These are phyloP conservation scores for Candolleomyces efflorescens DNA, from an alignment of 768 basidiomycete genomes.

Conservation along the genomic window DNA sequence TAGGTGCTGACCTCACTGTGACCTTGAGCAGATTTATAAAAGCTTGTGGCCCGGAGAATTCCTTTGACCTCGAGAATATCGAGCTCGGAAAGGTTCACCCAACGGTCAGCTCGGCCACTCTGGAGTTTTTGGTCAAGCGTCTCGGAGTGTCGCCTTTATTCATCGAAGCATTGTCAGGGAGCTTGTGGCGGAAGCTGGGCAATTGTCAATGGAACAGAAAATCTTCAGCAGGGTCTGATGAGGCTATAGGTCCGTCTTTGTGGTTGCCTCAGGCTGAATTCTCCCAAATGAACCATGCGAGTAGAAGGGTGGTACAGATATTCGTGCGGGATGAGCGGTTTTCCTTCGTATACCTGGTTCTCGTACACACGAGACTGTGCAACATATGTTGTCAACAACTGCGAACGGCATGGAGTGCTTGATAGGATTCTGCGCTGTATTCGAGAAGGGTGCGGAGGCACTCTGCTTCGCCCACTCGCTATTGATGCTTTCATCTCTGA, in stretches of 20 bases:
- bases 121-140: not conserved
- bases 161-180: not conserved
- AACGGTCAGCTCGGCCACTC: not conserved
- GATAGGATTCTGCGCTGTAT: not conserved
- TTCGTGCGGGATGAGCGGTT: not conserved
- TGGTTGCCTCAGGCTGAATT: not conserved
- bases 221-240: not conserved
- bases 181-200: slow-evolving; percentile 6
- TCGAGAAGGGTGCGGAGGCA: not conserved
- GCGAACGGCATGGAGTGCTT: not conserved
- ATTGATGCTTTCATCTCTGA: slow-evolving; percentile 12
- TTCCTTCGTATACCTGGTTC: slow-evolving; percentile 5
- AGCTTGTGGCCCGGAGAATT: not conserved
- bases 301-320: slow-evolving; percentile 8
- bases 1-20: not conserved
- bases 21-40: not conserved
- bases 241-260: too few species aligned
- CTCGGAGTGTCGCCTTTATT: slow-evolving; percentile 5
- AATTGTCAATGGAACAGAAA: not conserved
- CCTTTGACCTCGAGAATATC: not conserved
- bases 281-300: not conserved
- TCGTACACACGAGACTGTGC: not conserved
- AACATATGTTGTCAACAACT: not conserved
- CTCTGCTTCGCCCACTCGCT: slow-evolving; percentile 11
- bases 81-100: not conserved